Conservation (phyloP, 768 basidiomycete species). For the Pulveroboletus sp. region DNA sequence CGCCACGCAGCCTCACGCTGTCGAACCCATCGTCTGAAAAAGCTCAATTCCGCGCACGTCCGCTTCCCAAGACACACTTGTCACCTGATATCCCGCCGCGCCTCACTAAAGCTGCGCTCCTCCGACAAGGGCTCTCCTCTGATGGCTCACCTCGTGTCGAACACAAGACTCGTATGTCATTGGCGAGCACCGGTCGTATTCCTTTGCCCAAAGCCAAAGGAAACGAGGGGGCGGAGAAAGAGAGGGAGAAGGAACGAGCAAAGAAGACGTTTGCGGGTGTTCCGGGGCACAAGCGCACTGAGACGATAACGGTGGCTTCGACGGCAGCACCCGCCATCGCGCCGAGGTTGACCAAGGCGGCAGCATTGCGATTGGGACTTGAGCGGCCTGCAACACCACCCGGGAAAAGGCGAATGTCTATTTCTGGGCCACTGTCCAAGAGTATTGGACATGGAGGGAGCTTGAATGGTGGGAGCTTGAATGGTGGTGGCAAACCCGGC, state of each 20-base stretch:
- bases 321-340: slow-evolving; percentile 69
- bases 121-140: slow-evolving; percentile 59
- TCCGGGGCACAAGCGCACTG: slow-evolving; percentile 76
- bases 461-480: slow-evolving; percentile 4
- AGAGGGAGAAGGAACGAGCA: slow-evolving; percentile 59
- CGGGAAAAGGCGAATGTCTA: slow-evolving; percentile 37
- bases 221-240: slow-evolving; percentile 42
- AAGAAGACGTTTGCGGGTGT: slow-evolving; percentile 71
- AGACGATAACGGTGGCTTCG: slow-evolving; percentile 68
- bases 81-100: slow-evolving; percentile 75
- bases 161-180: slow-evolving; percentile 28
- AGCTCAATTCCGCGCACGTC: slow-evolving; percentile 60
- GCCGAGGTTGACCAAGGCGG: slow-evolving; percentile 75
- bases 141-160: slow-evolving; percentile 31
- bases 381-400: slow-evolving; percentile 38
- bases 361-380: slow-evolving; percentile 63
- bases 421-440: slow-evolving; percentile 19
- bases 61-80: slow-evolving; percentile 57
- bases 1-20: slow-evolving; percentile 29
- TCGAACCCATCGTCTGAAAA: slow-evolving; percentile 44
- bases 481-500: slow-evolving; percentile 3
- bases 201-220: slow-evolving; percentile 30
- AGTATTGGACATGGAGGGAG: no score
- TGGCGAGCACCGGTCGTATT: slow-evolving; percentile 33
- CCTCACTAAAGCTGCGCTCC: slow-evolving; percentile 68